Evolutionary conservation across 257 asterid genomes (phyloP).

Genomic region (Fraxinus anomala): DNA sequence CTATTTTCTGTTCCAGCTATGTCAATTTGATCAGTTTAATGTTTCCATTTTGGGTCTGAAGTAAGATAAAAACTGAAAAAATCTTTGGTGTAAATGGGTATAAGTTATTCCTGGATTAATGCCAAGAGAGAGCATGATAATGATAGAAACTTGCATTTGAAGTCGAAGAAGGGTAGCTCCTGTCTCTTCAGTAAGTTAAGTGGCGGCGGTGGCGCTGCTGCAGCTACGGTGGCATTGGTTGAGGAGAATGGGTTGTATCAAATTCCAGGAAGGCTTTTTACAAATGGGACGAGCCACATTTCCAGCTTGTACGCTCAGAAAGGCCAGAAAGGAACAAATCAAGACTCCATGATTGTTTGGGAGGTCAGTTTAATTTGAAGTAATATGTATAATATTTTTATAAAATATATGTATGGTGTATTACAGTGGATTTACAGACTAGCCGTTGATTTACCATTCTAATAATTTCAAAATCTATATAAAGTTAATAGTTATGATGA

Average conservation of each 20-base stretch:
- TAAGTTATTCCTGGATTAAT: background rate
- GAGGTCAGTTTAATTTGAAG: slow-evolving; percentile 17
- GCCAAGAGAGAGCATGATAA: background rate
- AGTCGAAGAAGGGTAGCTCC: background rate
- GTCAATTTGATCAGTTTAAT: background rate
- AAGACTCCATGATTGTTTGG: slow-evolving; percentile 62
- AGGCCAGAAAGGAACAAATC: slow-evolving; percentile 91
- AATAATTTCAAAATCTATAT: too few species aligned
- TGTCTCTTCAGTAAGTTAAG: background rate
- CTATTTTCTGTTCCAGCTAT: background rate
- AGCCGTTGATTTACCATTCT: background rate
- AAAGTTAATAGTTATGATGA: background rate
- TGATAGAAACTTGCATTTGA: too few species aligned
- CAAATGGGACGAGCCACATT: slow-evolving; percentile 25
- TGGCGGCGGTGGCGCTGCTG: background rate
- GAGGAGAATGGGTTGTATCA: background rate
- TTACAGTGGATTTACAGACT: too few species aligned
- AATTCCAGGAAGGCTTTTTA: background rate
- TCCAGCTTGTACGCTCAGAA: slow-evolving; percentile 86
- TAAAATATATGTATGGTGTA: too few species aligned
- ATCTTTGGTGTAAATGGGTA: background rate
- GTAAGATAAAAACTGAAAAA: too few species aligned
- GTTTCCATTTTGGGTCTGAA: background rate
- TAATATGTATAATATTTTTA: too few species aligned
- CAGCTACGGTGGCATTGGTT: background rate